Percentiles rank a stretch among this genome's conserved stretches.
Evolutionary conservation across 2,329 filamentous ascomycete species (phyloP).

Genomic region (Botrytis hyacinthi): DNA sequence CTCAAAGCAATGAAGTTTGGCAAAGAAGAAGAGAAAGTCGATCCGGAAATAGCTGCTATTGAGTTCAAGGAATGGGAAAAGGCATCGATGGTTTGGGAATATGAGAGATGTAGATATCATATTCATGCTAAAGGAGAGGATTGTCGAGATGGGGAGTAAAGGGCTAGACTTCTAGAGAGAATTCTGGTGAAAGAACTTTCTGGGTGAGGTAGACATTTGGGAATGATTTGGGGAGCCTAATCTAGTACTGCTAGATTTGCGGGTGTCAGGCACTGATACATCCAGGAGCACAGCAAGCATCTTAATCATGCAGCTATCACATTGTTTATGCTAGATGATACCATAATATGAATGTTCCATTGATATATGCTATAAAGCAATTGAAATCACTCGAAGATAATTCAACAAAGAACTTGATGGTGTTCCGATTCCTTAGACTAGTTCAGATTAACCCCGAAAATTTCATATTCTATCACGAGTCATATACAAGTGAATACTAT

Average conservation of each 20-base stretch:
- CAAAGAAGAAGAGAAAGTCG: neutral
- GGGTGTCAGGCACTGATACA: neutral
- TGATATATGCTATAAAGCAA: neutral
- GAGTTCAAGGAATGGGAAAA: neutral
- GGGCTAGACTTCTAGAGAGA: neutral
- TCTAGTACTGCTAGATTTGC: rapidly evolving
- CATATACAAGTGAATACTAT: neutral
- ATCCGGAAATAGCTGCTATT: neutral
- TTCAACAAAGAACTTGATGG: too few species aligned
- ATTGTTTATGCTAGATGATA: neutral
- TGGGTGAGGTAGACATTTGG: rapidly evolving
- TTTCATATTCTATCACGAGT: neutral
- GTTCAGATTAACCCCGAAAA: too few species aligned
- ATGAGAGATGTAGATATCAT: neutral
- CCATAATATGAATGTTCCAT: neutral
- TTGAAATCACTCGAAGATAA: neutral
- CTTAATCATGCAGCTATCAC: neutral
- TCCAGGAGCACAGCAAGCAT: rapidly evolving
- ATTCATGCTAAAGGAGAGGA: neutral
- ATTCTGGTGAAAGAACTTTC: neutral
- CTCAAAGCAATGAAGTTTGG: neutral
- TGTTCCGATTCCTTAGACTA: too few species aligned
- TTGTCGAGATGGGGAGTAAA: neutral
- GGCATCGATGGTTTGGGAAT: neutral
- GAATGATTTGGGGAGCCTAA: rapidly evolving